Evolutionary conservation across 1,284 basidiomycete genomes (phyloP).

Genomic region (Psilocybe mexicana): DNA sequence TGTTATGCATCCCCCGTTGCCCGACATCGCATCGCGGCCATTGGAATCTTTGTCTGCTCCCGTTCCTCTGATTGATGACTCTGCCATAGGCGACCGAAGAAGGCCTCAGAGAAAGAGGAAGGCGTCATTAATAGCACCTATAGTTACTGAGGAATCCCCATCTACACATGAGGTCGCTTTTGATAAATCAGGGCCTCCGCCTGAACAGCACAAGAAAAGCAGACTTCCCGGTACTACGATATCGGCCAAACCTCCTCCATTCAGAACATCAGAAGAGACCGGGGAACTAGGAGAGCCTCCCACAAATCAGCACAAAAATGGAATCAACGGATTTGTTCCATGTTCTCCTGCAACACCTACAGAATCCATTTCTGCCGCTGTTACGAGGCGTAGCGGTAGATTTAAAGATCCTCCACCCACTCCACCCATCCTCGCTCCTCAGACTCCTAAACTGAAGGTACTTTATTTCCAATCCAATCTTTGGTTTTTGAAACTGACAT

Average conservation of each 20-base stretch:
- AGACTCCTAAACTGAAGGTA: slow-evolving; percentile 16
- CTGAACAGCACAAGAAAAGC: slow-evolving; percentile 3
- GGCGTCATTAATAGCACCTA: too few species aligned
- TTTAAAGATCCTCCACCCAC: slow-evolving; percentile 12
- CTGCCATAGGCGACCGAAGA: not conserved
- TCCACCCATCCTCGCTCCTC: not conserved
- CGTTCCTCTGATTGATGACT: not conserved
- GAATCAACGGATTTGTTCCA: not conserved
- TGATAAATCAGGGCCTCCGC: not conserved
- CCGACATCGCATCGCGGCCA: not conserved
- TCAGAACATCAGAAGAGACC: not conserved
- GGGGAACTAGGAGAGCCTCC: not conserved
- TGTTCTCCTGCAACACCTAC: slow-evolving; percentile 1
- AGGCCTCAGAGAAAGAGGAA: not conserved
- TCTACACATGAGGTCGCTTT: not conserved
- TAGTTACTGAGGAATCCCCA: not conserved
- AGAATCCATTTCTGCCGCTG: slow-evolving; percentile 21
- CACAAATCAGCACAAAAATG: slow-evolving; percentile 1
- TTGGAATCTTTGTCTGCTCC: slow-evolving; percentile 3
- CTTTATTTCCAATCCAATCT: too few species aligned
- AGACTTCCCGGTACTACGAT: not conserved
- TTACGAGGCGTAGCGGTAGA: slow-evolving; percentile 21
- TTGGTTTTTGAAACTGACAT: not conserved
- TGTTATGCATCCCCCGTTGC: not conserved
- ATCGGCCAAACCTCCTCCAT: not conserved